These are phyloP conservation scores for Musa schizocarpa DNA, from an alignment of 176 grass and related monocot genomes.

Conservation along the genomic window DNA sequence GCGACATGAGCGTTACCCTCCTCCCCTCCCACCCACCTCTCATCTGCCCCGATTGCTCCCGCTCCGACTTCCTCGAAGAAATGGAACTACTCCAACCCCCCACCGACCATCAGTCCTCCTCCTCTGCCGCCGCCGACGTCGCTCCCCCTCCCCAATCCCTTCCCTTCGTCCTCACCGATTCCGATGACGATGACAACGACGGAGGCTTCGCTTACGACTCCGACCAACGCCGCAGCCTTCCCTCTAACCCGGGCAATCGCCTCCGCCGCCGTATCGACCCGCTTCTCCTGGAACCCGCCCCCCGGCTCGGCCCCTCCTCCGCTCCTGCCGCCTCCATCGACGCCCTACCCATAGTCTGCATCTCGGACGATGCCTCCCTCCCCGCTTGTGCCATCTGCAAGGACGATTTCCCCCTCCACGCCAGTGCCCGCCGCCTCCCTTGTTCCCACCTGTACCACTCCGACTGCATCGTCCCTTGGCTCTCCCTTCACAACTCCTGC, in stretches of 20 bases:
- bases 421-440: constrained; percentile 46
- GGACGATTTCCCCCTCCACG: constrained; percentile 52
- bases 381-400: constrained; percentile 62
- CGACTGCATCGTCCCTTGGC: constrained; percentile 70
- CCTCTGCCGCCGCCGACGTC: constrained; percentile 18
- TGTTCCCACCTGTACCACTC: constrained; percentile 80
- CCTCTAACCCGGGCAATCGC: constrained; percentile 14
- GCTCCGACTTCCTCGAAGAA: constrained; percentile 42
- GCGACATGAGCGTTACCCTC: constrained; percentile 29
- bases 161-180: constrained; percentile 28
- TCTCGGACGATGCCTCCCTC: constrained; percentile 28
- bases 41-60: constrained; percentile 51
- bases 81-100: constrained; percentile 12
- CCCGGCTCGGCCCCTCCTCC: constrained; percentile 24
- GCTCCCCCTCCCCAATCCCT: constrained; percentile 20
- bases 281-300: constrained; percentile 8
- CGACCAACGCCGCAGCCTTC: constrained; percentile 15
- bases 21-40: constrained; percentile 15
- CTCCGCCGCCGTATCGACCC: constrained; percentile 30
- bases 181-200: constrained; percentile 15
- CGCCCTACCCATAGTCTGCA: constrained; percentile 49
- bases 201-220: not conserved
- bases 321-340: constrained; percentile 46
- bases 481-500: constrained; percentile 75
- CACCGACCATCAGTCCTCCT: constrained; percentile 4